Conservation (phyloP, 2,329 filamentous ascomycete genomes). For the Colletotrichum liaoningense region DNA sequence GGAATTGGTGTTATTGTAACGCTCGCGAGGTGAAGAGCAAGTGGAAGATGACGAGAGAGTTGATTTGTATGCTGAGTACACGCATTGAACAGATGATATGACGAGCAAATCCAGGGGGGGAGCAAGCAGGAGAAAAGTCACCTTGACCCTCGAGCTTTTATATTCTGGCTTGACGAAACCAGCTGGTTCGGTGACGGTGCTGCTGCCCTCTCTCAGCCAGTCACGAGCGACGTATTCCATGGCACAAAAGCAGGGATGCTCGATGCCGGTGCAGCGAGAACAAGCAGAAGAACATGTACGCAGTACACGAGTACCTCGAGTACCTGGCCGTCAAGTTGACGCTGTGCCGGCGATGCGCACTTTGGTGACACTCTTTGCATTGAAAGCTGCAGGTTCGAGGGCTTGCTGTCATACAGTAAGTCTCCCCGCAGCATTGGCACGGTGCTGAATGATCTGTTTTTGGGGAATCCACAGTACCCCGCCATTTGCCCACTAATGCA, state of each 20-base stretch:
- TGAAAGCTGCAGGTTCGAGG: not conserved
- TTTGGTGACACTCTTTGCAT: not conserved
- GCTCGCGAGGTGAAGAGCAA: conserved; percentile 15
- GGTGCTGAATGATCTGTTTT: not conserved
- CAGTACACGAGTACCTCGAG: conserved; percentile 4
- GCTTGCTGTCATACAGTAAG: conserved; percentile 26
- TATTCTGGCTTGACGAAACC: conserved; percentile 35
- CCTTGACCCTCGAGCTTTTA: conserved; percentile 30
- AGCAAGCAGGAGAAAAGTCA: conserved; percentile 5
- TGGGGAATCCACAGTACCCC: conserved; percentile 27
- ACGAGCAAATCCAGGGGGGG: not conserved
- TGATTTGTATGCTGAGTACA: conserved; percentile 21
- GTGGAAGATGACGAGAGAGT: not conserved
- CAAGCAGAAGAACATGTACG: not conserved
- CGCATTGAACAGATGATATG: conserved; percentile 32
- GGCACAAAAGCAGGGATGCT: conserved; percentile 27
- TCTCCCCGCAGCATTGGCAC: not conserved
- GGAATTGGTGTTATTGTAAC: conserved; percentile 26
- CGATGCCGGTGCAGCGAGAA: conserved; percentile 29
- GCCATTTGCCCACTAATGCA: conserved; percentile 33
- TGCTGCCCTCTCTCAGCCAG: conserved; percentile 29
- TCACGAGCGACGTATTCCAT: conserved; percentile 32
- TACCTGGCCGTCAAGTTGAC: conserved; percentile 7
- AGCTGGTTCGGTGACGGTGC: conserved; percentile 34
- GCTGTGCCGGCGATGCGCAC: not conserved